Percentiles rank a stretch among this genome's conserved stretches.
Conservation (phyloP, 1,284 basidiomycete genomes). For the Puccinia triticina region DNA sequence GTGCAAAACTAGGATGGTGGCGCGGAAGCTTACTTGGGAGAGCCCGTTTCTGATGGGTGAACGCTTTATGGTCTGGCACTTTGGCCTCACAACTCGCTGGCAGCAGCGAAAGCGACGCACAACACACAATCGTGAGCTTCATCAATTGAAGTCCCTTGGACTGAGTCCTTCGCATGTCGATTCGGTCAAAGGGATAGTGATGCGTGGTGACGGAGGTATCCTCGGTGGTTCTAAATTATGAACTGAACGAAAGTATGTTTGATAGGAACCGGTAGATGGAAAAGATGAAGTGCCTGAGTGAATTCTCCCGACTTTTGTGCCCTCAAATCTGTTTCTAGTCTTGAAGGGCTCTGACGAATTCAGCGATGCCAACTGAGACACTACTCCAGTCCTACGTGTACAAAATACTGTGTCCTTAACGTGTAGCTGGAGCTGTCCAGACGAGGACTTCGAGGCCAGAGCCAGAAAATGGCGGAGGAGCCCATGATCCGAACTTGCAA, state of each 20-base stretch:
- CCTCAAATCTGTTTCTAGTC: neutral
- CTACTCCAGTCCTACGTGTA: neutral
- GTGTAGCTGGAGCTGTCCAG: no score
- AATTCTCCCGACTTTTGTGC: neutral
- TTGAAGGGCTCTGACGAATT: neutral
- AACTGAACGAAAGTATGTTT: neutral
- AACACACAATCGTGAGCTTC: constrained; percentile 15
- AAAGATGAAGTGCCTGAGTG: neutral
- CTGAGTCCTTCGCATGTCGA: neutral
- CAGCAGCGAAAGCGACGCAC: neutral
- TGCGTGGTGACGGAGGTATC: neutral
- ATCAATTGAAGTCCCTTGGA: constrained; percentile 5
- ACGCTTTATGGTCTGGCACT: neutral
- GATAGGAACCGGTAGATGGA: neutral
- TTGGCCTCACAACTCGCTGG: neutral
- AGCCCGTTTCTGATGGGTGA: neutral
- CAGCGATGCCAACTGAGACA: neutral
- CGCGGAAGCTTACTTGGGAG: neutral
- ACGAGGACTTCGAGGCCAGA: no score
- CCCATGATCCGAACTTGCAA: no score
- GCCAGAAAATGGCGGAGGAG: no score
- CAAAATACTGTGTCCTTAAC: no score
- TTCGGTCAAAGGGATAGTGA: neutral
- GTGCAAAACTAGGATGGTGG: neutral
- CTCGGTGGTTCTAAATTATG: neutral